Percentiles rank a stretch among this genome's conserved stretches.
These are phyloP conservation scores for Trichoderma cornu-damae DNA, from an alignment of 2,329 filamentous ascomycete species.

Conservation along the genomic window DNA sequence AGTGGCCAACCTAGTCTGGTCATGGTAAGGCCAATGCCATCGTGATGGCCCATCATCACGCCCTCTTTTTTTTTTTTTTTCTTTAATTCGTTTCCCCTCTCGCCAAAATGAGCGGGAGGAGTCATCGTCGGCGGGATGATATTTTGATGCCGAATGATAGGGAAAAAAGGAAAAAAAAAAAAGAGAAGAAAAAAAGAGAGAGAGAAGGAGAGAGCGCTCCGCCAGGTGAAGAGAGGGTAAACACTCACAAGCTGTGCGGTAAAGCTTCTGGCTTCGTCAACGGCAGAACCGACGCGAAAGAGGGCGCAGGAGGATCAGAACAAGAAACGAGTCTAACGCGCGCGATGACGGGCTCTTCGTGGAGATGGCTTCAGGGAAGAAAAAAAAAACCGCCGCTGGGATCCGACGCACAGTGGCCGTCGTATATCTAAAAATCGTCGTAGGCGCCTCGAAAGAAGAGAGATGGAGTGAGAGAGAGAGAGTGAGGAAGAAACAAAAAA, in stretches of 20 bases:
- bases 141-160: neutral
- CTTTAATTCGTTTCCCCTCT: neutral
- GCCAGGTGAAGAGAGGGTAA: conserved; percentile 2
- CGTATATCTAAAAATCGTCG: conserved; percentile 24
- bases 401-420: neutral
- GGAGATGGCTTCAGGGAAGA: neutral
- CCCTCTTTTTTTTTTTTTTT: neutral
- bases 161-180: neutral
- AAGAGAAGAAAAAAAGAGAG: neutral
- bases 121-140: conserved; percentile 7
- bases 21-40: neutral
- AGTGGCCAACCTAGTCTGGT: neutral
- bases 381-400: conserved; percentile 3
- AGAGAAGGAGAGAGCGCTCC: conserved; percentile 10
- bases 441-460: conserved; percentile 32
- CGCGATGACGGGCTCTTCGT: conserved; percentile 8
- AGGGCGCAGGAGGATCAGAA: conserved; percentile 4
- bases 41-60: neutral
- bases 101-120: neutral
- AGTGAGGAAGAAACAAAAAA: too few species aligned
- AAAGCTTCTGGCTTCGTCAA: neutral
- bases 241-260: conserved; percentile 9
- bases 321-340: conserved; percentile 11
- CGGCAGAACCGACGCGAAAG: conserved; percentile 5
- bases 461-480: too few species aligned